phyloP scores from a whole-genome alignment of 495 filamentous ascomycete species.

The Lindgomyces ingoldianus region DNA sequence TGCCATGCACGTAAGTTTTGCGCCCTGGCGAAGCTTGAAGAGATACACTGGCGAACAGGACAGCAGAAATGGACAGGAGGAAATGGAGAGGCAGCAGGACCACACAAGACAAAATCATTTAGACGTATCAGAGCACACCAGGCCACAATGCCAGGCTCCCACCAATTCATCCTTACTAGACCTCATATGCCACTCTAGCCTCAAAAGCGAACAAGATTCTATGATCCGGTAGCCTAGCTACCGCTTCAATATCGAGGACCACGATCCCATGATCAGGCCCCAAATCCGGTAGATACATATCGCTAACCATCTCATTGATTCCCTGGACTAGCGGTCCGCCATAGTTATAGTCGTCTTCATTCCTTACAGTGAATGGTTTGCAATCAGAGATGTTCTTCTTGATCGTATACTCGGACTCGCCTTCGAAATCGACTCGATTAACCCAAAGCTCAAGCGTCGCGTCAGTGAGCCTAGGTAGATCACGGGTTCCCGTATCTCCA shows the following conservation, averaged over 20 bases:
- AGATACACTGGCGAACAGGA: too few species aligned
- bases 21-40: too few species aligned
- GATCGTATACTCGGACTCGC: slow-evolving; percentile 2
- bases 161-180: neutral
- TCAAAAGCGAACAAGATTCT: slow-evolving; percentile 13
- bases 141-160: too few species aligned
- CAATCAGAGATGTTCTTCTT: neutral
- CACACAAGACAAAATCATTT: too few species aligned
- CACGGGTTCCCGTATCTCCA: neutral
- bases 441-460: slow-evolving; percentile 1
- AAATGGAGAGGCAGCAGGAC: too few species aligned
- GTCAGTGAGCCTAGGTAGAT: neutral
- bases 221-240: slow-evolving; percentile 9
- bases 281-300: neutral
- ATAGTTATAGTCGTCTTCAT: neutral
- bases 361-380: neutral
- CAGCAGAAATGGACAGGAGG: too few species aligned
- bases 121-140: too few species aligned
- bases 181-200: slow-evolving; percentile 3
- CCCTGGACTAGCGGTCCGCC: slow-evolving; percentile 2
- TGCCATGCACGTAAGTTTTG: too few species aligned
- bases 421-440: neutral
- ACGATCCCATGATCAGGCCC: neutral
- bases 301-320: neutral
- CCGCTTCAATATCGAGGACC: neutral